Evolutionary conservation across 306 rosid genomes (phyloP).

Genomic region (Astragalus glycyphyllos): DNA sequence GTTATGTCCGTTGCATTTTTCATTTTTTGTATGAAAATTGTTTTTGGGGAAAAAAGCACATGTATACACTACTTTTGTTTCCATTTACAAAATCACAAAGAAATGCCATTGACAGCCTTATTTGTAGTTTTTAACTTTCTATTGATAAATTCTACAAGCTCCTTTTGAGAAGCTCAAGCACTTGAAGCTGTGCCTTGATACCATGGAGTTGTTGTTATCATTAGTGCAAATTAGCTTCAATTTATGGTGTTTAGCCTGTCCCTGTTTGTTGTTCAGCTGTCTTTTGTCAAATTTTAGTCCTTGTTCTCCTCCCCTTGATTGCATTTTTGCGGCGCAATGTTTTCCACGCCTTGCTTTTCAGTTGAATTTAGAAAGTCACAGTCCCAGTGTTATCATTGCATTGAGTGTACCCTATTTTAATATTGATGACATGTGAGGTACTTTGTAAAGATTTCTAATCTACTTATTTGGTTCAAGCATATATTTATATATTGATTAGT

Average conservation of each 20-base stretch:
- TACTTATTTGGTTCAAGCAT: background rate
- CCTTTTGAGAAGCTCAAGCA: background rate
- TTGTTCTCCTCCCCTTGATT: background rate
- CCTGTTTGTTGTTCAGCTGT: slow-evolving; percentile 15
- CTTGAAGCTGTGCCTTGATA: slow-evolving; percentile 1
- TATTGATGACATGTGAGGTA: slow-evolving; percentile 33
- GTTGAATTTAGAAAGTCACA: slow-evolving; percentile 18
- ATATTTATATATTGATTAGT: background rate
- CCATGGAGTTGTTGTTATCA: background rate
- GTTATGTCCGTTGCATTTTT: background rate
- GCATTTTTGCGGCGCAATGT: background rate
- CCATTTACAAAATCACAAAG: background rate
- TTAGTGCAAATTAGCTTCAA: background rate
- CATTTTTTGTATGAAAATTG: background rate
- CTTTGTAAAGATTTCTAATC: background rate
- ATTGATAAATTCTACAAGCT: background rate
- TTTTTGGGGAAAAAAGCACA: background rate
- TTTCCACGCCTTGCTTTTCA: slow-evolving; percentile 1
- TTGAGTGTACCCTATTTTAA: slow-evolving; percentile 14
- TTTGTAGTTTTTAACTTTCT: background rate
- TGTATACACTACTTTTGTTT: no score
- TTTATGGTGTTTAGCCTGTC: background rate
- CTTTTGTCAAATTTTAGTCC: slow-evolving; percentile 1
- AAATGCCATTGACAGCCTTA: background rate
- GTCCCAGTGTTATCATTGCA: slow-evolving; percentile 6